A percentile compares a stretch with the other conserved stretches of the same genome.
These are phyloP conservation scores for Plasmodium berghei DNA, from an alignment of 169 alveolate genomes.

Conservation along the genomic window DNA sequence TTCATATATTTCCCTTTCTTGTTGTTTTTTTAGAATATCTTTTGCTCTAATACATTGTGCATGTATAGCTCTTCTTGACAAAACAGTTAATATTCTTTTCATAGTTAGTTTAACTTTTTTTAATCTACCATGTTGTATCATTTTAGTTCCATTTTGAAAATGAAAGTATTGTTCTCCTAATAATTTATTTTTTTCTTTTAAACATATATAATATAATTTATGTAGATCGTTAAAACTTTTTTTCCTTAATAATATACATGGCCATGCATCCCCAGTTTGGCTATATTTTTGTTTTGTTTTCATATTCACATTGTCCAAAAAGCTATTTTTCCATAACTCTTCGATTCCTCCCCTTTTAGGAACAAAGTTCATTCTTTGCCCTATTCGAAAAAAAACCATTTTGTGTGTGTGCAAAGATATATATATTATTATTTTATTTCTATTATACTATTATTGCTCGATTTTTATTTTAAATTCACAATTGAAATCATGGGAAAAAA, in stretches of 20 bases:
- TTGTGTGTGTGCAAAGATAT: too few species aligned
- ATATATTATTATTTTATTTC: too few species aligned
- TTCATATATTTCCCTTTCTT: constrained; percentile 87
- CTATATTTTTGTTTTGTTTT: constrained; percentile 80
- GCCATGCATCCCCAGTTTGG: constrained; percentile 91
- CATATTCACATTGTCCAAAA: constrained; percentile 80
- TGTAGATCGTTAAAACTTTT: constrained; percentile 90
- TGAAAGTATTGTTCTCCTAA: constrained; percentile 89
- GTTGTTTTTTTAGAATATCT: constrained; percentile 84
- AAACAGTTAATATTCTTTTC: constrained; percentile 89
- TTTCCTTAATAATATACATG: constrained; percentile 85
- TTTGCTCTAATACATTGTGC: constrained; percentile 90
- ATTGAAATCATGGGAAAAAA: too few species aligned
- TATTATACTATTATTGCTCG: too few species aligned
- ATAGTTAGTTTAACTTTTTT: constrained; percentile 88
- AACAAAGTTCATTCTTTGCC: constrained; percentile 22
- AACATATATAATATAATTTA: constrained; percentile 86
- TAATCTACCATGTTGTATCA: constrained; percentile 87
- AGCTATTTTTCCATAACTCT: constrained; percentile 85
- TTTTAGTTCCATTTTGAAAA: constrained; percentile 80
- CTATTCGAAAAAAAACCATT: constrained; percentile 9
- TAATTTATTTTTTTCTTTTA: constrained; percentile 88
- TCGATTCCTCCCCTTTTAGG: constrained; percentile 88
- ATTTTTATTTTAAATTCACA: too few species aligned
- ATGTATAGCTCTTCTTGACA: constrained; percentile 89